Conservation (phyloP, 2,329 filamentous ascomycete genomes). For the Xylariales sp. region DNA sequence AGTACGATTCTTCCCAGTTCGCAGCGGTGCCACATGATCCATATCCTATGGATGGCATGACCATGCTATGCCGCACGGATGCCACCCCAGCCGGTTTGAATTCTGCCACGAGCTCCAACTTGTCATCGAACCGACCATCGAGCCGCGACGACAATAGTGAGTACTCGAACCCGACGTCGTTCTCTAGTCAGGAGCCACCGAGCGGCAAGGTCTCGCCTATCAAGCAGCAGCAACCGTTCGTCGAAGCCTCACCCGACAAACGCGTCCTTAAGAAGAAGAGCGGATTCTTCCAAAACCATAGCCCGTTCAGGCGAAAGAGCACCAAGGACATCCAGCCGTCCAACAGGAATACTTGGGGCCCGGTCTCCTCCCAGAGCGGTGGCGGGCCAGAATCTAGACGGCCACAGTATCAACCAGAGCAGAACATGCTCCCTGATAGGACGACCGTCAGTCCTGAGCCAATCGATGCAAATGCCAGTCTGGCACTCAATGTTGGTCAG, state of each 20-base stretch:
- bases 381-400: slow-evolving; percentile 26
- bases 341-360: slow-evolving; percentile 58
- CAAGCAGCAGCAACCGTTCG: slow-evolving; percentile 50
- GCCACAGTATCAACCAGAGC: slow-evolving; percentile 36
- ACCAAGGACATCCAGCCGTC: slow-evolving; percentile 59
- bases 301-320: slow-evolving; percentile 89
- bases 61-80: slow-evolving; percentile 84
- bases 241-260: slow-evolving; percentile 55
- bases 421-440: slow-evolving; percentile 35
- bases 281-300: slow-evolving; percentile 89
- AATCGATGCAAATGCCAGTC: slow-evolving; percentile 85
- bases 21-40: slow-evolving; percentile 80
- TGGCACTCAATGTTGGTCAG: slow-evolving; percentile 90
- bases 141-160: slow-evolving; percentile 90
- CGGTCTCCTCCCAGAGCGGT: slow-evolving; percentile 15
- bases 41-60: slow-evolving; percentile 94
- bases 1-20: slow-evolving; percentile 54
- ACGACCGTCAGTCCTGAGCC: slow-evolving; percentile 66
- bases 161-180: slow-evolving; percentile 81
- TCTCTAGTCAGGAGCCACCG: slow-evolving; percentile 77
- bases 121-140: slow-evolving; percentile 61
- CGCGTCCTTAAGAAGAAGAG: slow-evolving; percentile 67
- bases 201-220: slow-evolving; percentile 70
- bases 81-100: slow-evolving; percentile 39
- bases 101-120: slow-evolving; percentile 40